Evolutionary conservation across 148 eudicot species (phyloP), one percentile per base, ranked within the genome.

Genomic region (Beta vulgaris): DNA sequence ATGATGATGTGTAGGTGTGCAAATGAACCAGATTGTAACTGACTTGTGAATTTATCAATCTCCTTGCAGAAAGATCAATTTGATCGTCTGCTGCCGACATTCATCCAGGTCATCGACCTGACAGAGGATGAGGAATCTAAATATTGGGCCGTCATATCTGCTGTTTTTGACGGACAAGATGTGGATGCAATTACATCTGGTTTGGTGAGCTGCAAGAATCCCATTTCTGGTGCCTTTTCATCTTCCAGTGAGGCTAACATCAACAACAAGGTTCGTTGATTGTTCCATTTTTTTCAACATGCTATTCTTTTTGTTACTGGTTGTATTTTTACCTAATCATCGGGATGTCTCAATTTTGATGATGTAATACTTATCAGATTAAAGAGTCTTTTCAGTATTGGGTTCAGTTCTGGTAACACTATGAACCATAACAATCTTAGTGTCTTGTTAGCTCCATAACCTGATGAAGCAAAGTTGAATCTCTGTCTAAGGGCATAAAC

Each of bases 61-160:
- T 76, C 76, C 69, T 39, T 83, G 86, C 97, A 93, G 98, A 90
- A 90, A 88, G 98, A 93, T 77, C 98, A 93, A 67, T 93, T 91
- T 85, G 82, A 88, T 74, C 93, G 98, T 60, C 85, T 90, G 57
- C 78, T 93, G 60, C 98, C 98, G 62, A 93, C 98, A 46, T 93
- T 90, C 71, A 90, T 91, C 77, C 97, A 93, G 83, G 82, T 93
- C 35, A 93, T 91, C 76, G 89, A 91, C 74, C 84, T 93, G 76
- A 88, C 91, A 51, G 90, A 86, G 75, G 74, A 79, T 77, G 98
- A 93, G 74, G 93, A 87, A 80, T 81, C 72, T 62, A 90, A 87
- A 73, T 93, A 91, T 75, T 87, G 93, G 95, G 87, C 73, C 57
- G 93, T 91, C 59, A 81, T 91, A 76, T 87, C 95, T 69, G 92